Base-by-base conservation (phyloP, 2,329 filamentous ascomycete genomes). In the Bipolaris oryzae region DNA sequence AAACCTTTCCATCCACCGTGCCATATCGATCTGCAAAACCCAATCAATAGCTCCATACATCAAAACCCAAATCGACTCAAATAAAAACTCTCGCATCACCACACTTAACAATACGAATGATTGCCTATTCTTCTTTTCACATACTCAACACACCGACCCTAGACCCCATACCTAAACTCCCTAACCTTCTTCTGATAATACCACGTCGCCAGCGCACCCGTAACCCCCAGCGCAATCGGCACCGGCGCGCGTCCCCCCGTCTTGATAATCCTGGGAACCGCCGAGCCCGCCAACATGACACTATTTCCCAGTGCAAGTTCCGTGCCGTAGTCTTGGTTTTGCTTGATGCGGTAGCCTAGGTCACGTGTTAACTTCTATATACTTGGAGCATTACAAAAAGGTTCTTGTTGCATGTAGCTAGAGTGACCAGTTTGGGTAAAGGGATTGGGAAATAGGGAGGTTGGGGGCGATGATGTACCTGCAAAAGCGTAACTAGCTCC, bases 181-280 rank as follows among this genome's bases (percentile, higher is more conserved):
- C 67, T 56, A n/a, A 70, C 64, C 52, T 71, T 71, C 59, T 69
- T 70, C 44, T 70, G 67, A 35, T 71, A 71, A 39, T 71, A 71
- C 31, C 61, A 70, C 6, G 64, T 66, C 20, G 68, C 68, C 35
- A 70, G 57, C 28, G 61, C 53, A 1, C 68, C 68, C 1, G 67
- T 71, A 5, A 53, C 63, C 20, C 67, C 68, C 5, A 71, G 50
- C 11, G 68, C 67, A 45, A 69, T 58, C 15, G 68, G 68, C 1
- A 71, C 67, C 23, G 68, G 67, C 6, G 68, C 64, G n/a, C 68
- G 47, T 41, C 67, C 67, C 6, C 66, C 64, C 1, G 68, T 71
- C 53, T 69, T 70, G 18, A 71, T 56, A 28, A 71, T 70, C 13
- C 68, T 60, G 3, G 67, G 64, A 4, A 71, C 55, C 4, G 67